phyloP scores from a whole-genome alignment of 228 moss, liverwort and hornwort species.

The Sphagnum magellanicum region DNA sequence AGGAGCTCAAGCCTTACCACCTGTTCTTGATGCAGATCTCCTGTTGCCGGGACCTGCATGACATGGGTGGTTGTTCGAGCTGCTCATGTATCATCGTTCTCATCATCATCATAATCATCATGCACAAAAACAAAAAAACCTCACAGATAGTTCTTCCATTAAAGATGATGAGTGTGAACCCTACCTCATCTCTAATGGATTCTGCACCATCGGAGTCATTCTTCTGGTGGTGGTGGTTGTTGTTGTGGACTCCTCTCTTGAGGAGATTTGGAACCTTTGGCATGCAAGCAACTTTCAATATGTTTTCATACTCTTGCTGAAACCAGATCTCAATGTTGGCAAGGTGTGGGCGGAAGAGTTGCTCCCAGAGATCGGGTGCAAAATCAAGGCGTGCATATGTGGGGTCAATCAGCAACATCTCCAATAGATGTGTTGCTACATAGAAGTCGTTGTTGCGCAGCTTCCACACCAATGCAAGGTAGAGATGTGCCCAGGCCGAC shows the following conservation, averaged over 20 bases:
- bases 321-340: conserved; percentile 36
- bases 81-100: too few species aligned
- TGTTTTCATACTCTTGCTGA: conserved; percentile 21
- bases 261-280: neutral
- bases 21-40: conserved; percentile 9
- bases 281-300: neutral
- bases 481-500: conserved; percentile 39
- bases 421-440: conserved; percentile 30
- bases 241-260: neutral
- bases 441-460: conserved; percentile 22
- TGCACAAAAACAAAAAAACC: too few species aligned
- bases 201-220: neutral
- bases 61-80: too few species aligned
- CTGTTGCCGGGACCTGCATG: neutral
- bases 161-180: too few species aligned
- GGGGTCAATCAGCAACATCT: conserved; percentile 48
- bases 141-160: too few species aligned
- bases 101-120: too few species aligned
- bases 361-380: conserved; percentile 35
- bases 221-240: too few species aligned
- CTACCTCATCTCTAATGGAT: neutral
- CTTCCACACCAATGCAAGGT: conserved; percentile 44
- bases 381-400: conserved; percentile 36
- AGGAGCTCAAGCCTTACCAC: conserved; percentile 23
- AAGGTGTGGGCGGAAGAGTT: conserved; percentile 40